Base-by-base conservation (phyloP, 2,329 filamentous ascomycete genomes). In the Xylariales sp. region DNA sequence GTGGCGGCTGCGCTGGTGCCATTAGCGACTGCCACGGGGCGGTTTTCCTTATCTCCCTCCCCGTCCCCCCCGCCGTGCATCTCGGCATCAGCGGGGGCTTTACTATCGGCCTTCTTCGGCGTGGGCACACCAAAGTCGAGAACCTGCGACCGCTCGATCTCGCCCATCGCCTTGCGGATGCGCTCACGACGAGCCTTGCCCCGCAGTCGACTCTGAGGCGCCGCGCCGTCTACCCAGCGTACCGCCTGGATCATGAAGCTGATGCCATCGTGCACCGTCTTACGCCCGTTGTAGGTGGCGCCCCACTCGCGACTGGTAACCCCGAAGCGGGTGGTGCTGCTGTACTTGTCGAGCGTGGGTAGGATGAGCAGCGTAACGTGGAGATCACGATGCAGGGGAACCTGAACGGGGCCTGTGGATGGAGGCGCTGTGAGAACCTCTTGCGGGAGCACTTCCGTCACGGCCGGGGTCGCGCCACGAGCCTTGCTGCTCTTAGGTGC, bases 321-420 rank as follows among this genome's bases (percentile, higher is more conserved):
- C 4, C 91, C 91, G 53, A 85, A 88, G 29, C 88, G 76, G 1
- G 84, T 84, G 0, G 80, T 84, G 5, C 81, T 78, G 1, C 78
- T 70, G 56, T 97, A 98, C 43, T 79, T 80, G 45, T 88, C 74
- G 4, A 98, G 67, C 1, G 78, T 72, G 0, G 91, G 93, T 1
- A 97, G 71, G 11, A 98, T 81, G 11, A 96, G 67, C 1, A 97
- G 61, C 13, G 87, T 94, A 47, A 98, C 85, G 49, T 97, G 88
- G 29, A 95, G 66, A 56, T 97, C 93, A 49, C 83, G 82, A 41
- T 84, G 78, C 1, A 69, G 60, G 0, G 81, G 83, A 1, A 86
- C 71, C 1, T 67, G 62, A 46, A 85, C 74, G 0, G 86, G 86
- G 0, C 77, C 79, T 2, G 70, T 68, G 37, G 63, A 63, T 1